Evolutionary conservation across 2,329 filamentous ascomycete species (phyloP), one percentile per base, ranked within the genome.

Genomic region (Achaetomium macrosporum): DNA sequence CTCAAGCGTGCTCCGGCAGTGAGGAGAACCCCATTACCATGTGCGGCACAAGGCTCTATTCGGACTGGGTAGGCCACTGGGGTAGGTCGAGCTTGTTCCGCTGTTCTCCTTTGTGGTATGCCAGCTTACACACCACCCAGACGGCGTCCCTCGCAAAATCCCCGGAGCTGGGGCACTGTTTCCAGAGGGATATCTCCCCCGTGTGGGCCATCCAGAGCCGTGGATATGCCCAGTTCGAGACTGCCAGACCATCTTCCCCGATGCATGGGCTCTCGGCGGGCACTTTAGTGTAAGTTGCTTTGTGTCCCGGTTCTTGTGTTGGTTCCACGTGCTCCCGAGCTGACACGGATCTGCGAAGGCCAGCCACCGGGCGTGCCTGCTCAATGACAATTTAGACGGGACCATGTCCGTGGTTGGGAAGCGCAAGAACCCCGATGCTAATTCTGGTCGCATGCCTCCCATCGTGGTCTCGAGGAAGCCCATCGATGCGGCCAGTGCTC

Each of bases 201-300:
- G 29, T 1, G 0, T 56, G 5, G 29, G 30, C 2, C 5, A 54
- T 5, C 15, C 43, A 9, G 4, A 55, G 3, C 58, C 60, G 0
- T 62, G 60, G 60, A 37, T 59, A 3, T 62, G 58, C 16, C 57
- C 58, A 0, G 17, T 60, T 15, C 17, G 49, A 16, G 51, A 57
- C 39, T 62, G 58, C 31, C 51, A 53, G 42, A 47, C 15, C 0
- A 16, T 55, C 6, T 61, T 61, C 36, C 5, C 35, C 1, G 37
- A 54, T 9, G 48, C 52, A 2, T 55, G 50, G 54, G 51, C 36
- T 6, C 52, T 61, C 0, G 59, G 58, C 0, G 48, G 49, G 2
- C 59, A 61, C 35, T 61, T 61, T n/a, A 59, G 47, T 36, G 53
- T 59, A 44, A 16, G 57, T 54, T 36, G 15, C 20, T 15, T n/a